Conservation (phyloP, 768 basidiomycete genomes). For the Gautieria morchelliformis region DNA sequence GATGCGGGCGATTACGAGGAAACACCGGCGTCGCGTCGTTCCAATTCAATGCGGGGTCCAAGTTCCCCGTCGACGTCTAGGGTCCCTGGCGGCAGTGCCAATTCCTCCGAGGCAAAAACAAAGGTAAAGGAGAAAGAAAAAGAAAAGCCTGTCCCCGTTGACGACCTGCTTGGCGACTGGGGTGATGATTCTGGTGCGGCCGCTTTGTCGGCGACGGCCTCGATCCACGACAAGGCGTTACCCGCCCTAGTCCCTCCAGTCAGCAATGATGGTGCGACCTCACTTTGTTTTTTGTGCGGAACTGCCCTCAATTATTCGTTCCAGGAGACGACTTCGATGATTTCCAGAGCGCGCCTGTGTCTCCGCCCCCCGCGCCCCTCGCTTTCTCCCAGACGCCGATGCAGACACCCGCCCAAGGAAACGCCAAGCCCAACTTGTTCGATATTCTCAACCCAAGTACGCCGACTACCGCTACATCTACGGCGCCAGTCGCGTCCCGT, state of each 20-base stretch:
- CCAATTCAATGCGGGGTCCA: slow-evolving; percentile 26
- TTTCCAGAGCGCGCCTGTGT: slow-evolving; percentile 65
- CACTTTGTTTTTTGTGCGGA: not conserved
- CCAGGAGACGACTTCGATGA: slow-evolving; percentile 77
- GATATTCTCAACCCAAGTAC: slow-evolving; percentile 4
- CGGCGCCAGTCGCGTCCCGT: slow-evolving; percentile 5
- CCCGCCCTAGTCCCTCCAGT: slow-evolving; percentile 34
- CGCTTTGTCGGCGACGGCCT: slow-evolving; percentile 22
- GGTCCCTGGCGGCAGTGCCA: slow-evolving; percentile 14
- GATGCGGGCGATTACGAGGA: slow-evolving; percentile 91
- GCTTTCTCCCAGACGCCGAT: slow-evolving; percentile 37
- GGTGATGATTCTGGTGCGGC: slow-evolving; percentile 44
- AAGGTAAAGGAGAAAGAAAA: slow-evolving; percentile 34
- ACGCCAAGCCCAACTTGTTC: slow-evolving; percentile 3
- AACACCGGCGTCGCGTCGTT: slow-evolving; percentile 25
- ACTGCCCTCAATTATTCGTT: not conserved
- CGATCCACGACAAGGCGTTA: slow-evolving; percentile 41
- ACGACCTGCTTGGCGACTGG: slow-evolving; percentile 73
- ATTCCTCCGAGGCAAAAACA: slow-evolving; percentile 30
- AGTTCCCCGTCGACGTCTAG: slow-evolving; percentile 24
- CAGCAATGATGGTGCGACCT: slow-evolving; percentile 14
- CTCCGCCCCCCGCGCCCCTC: slow-evolving; percentile 28
- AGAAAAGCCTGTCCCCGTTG: slow-evolving; percentile 23
- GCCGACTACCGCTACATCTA: slow-evolving; percentile 4
- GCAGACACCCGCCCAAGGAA: slow-evolving; percentile 13